Base-by-base conservation (phyloP, 345 rosid species). In the Balakata baccata region DNA sequence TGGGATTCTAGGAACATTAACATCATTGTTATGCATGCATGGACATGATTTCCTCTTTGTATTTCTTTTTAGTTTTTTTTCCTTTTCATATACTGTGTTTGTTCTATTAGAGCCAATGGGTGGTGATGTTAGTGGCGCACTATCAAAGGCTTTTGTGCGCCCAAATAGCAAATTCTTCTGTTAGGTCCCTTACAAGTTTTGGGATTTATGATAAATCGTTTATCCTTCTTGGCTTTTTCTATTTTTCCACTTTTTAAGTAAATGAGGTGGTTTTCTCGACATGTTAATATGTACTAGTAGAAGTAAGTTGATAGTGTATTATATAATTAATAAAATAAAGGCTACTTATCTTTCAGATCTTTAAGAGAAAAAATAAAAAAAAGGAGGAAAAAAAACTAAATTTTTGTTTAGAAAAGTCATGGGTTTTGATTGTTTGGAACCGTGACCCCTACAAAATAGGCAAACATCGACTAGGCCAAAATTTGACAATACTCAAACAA, bases 1-100 rank as follows among this genome's bases (percentile, higher is more conserved):
- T 72, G 75, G 59, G 18, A n/a, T 29, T 72, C 18, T 61, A 72
- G 68, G 75, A 61, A 72, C 47, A 51, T 14, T 65, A 41, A 62
- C 59, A 72, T 62, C 34, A 0, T 6, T 34, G 34, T 18, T 11
- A 18, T 60, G 46, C 68, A 62, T 72, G 66, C 59, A 72, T 61
- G 43, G 56, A 12, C 18, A 22, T 58, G 54, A 11, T 37, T 3
- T 18, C n/a, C n/a, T n/a, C n/a, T n/a, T n/a, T n/a, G n/a, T n/a
- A n/a, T n/a, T n/a, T n/a, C n/a, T n/a, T n/a, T 20, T 25, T 69
- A 0, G 38, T n/a, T 11, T 18, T 39, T 16, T 20, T 5, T 57
- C 11, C 20, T n/a, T n/a, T 12, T 25, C 47, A 17, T 17, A 37
- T 43, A 43, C 3, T 6, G 41, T 3, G 23, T 17, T n/a, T 63